Base-by-base conservation (phyloP, 2,329 filamentous ascomycete genomes). In the Arthrobotrys sphaeroides region DNA sequence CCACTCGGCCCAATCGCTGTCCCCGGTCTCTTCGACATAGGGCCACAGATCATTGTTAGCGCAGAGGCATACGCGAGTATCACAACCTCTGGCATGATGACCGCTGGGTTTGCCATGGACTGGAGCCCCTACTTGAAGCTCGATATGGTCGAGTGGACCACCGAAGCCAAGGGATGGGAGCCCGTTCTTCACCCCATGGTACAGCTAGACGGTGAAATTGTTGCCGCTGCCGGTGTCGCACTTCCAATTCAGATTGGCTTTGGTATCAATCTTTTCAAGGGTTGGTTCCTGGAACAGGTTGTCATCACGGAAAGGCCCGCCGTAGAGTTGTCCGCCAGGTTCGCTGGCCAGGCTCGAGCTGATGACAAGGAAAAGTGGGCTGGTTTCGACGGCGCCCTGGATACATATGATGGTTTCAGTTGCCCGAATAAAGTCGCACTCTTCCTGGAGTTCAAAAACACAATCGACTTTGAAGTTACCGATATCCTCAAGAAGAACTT, bases 71-170 rank as follows among this genome's bases (percentile, higher is more conserved):
- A 10, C 2, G 70, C 70, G 18, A 68, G 62, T 31, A 64, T 74
- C 20, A 36, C 55, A 1, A 18, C 62, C 13, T 18, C 62, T 2
- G 70, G 70, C 24, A 74, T 62, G 70, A 49, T 74, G n/a, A 68
- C 47, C 5, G 62, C 70, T 16, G 70, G 70, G 7, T 74, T 74
- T n/a, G 12, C 33, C 1, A 68, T 74, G 70, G 64, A 74, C 24
- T 74, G 62, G 62, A 64, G 42, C 36, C 70, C 62, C 3, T 74
- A 74, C n/a, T 59, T 74, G 18, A 68, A 66, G 16, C 36, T 74
- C 5, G 40, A 74, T 68, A 67, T 74, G 70, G 38, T 74, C 22
- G 47, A 47, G 5, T 62, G 70, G 62, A 68, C 62, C 1, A 45
- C 70, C 2, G 45, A 74, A 24, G 68, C 55, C 0, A 55, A 68